Evolutionary conservation across 768 basidiomycete genomes (phyloP).

Genomic region (Cyclocybe aegerita): DNA sequence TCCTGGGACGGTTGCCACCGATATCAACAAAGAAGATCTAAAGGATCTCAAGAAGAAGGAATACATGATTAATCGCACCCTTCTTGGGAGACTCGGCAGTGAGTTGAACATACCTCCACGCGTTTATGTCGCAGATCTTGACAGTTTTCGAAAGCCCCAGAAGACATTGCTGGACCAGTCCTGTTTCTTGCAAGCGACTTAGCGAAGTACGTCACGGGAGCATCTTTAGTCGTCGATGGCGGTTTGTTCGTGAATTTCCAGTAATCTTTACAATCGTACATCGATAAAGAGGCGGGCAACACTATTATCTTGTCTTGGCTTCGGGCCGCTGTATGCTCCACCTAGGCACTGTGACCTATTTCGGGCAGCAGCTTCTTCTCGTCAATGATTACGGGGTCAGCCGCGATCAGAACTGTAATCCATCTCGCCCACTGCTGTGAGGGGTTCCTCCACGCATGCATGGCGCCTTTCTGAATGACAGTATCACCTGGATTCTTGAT

Average conservation of each 20-base stretch:
- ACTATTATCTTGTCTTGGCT: not conserved
- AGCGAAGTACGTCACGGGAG: conserved; percentile 68
- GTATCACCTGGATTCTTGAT: conserved; percentile 56
- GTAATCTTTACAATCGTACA: conserved; percentile 23
- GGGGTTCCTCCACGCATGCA: conserved; percentile 65
- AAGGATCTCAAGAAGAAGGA: conserved; percentile 55
- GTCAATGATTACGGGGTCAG: conserved; percentile 49
- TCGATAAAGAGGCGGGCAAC: no score
- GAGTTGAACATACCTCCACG: conserved; percentile 14
- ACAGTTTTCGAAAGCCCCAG: conserved; percentile 41
- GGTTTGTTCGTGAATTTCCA: conserved; percentile 77
- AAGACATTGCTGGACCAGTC: conserved; percentile 73
- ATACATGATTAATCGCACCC: conserved; percentile 64
- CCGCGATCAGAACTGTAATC: conserved; percentile 52
- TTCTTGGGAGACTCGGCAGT: conserved; percentile 67
- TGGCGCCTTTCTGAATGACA: conserved; percentile 55
- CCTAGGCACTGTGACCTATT: conserved; percentile 13
- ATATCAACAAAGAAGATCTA: conserved; percentile 78
- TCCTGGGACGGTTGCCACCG: conserved; percentile 77
- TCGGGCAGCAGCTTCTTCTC: conserved; percentile 39
- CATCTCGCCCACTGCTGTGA: conserved; percentile 50
- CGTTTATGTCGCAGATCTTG: not conserved
- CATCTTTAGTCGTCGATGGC: conserved; percentile 67
- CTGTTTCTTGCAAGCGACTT: conserved; percentile 74
- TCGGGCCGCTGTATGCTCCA: not conserved